These are phyloP conservation scores for Alternaria gaisen DNA, from an alignment of 2,329 filamentous ascomycete genomes.

Conservation along the genomic window DNA sequence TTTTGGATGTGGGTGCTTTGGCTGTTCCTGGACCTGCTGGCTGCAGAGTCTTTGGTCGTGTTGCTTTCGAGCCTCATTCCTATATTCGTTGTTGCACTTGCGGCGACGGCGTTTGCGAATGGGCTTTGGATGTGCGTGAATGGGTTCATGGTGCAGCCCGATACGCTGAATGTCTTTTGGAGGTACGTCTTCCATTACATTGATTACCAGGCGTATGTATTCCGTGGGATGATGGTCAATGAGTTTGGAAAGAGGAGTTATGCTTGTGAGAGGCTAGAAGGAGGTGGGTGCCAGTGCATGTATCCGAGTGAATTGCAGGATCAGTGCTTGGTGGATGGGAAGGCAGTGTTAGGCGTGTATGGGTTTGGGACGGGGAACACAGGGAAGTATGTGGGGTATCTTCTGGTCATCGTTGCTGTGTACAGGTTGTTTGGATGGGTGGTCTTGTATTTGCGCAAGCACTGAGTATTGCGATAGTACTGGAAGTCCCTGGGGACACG, in stretches of 20 bases:
- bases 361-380: conserved; percentile 71
- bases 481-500: neutral
- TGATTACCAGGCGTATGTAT: conserved; percentile 86
- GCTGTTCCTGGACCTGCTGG: conserved; percentile 84
- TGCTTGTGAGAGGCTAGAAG: conserved; percentile 58
- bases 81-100: conserved; percentile 81
- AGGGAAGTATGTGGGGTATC: conserved; percentile 77
- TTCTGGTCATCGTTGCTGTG: conserved; percentile 77
- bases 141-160: conserved; percentile 80
- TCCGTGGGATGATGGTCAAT: conserved; percentile 93
- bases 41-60: conserved; percentile 83
- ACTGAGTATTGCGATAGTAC: conserved; percentile 4
- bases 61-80: conserved; percentile 76
- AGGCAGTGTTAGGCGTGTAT: conserved; percentile 73
- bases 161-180: conserved; percentile 82
- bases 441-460: conserved; percentile 59
- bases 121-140: conserved; percentile 89
- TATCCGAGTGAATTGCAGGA: conserved; percentile 69
- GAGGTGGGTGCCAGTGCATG: conserved; percentile 70
- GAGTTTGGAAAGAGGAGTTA: conserved; percentile 76
- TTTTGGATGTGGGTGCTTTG: conserved; percentile 85
- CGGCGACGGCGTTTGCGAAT: conserved; percentile 84
- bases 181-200: conserved; percentile 89
- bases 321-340: conserved; percentile 75
- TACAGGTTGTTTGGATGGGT: conserved; percentile 76